Evolutionary conservation across 164 flowering plant genomes (phyloP).

Genomic region (Euptelea pleiosperma): DNA sequence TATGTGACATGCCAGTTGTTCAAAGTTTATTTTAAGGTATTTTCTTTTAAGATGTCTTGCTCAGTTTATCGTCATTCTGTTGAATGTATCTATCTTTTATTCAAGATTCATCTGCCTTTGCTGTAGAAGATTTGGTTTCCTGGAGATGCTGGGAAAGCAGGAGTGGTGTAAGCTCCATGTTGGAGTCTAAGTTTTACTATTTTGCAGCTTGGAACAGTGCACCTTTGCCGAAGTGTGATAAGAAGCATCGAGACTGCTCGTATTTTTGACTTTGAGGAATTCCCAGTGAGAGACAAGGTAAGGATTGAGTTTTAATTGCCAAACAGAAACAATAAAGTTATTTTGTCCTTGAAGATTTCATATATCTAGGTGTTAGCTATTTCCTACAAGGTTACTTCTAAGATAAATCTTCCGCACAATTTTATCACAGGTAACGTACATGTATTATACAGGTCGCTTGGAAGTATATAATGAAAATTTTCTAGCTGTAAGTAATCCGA

Average conservation of each 20-base stretch:
- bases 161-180: background rate
- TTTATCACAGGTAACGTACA: conserved; percentile 78
- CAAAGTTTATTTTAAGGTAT: conserved; percentile 92
- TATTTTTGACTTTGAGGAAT: conserved; percentile 96
- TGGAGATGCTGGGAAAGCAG: background rate
- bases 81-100: background rate
- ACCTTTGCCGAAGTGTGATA: conserved; percentile 96
- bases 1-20: conserved; percentile 97
- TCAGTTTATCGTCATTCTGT: background rate
- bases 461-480: conserved; percentile 96
- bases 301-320: too few relatives aligned
- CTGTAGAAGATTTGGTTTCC: background rate
- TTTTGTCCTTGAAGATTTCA: too few relatives aligned
- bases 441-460: conserved; percentile 99
- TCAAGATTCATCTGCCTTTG: background rate
- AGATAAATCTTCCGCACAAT: too few relatives aligned
- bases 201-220: conserved; percentile 92
- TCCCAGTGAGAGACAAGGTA: conserved; percentile 93
- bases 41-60: background rate
- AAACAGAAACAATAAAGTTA: too few relatives aligned
- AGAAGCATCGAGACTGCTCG: conserved; percentile 98
- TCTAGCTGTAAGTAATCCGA: conserved; percentile 59
- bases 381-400: background rate
- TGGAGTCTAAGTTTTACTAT: background rate
- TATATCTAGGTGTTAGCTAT: background rate